Evolutionary conservation across 192 early-diverging fungal genomes (phyloP), one percentile per base, ranked within the genome.

Genomic region (Geranomyces michiganensis): DNA sequence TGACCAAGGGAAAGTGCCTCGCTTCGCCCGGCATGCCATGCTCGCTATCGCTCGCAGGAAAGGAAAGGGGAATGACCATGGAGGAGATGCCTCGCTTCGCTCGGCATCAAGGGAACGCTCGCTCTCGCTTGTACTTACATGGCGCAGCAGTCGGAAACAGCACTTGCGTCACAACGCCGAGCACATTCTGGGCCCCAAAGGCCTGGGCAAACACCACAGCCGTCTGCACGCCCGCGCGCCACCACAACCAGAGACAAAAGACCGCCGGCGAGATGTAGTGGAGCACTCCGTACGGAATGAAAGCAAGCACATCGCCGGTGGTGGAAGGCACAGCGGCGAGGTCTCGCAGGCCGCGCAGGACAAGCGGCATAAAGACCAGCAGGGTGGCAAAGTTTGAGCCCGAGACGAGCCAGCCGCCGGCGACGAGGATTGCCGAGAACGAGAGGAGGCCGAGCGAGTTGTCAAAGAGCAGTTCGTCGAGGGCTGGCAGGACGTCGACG

Each of bases 281-380:
- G 17, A 89, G 56, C n/a, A 92, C 77, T n/a, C 90, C 90, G 67
- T 92, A 90, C 10, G 88, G 90, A 31, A 92, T 56, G 83, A 90
- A 92, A 1, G 88, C 86, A 26, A 90, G 66, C 4, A 90, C 60
- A 76, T 92, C 90, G 32, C 82, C 43, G n/a, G 81, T 59, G 0
- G 83, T 80, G 0, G 87, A 82, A 27, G 82, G 74, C 26, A 71
- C 70, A 0, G 85, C 81, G 43, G 88, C 84, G n/a, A 90, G 71
- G 49, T 87, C 84, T 1, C 85, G 82, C 22, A 91, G 76, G 5
- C 41, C 64, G 14, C 65, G 56, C 31, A 78, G 62, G 8, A 73
- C 51, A 7, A 78, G 66, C 15, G 76, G 71, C 13, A 73, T 56
- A 46, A 78, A 67, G 30, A 72, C 65, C 45, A 72, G 33, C 1